Evolutionary conservation across 371 early-diverging fungal species (phyloP).

Genomic region (Synchytrium microbalum): DNA sequence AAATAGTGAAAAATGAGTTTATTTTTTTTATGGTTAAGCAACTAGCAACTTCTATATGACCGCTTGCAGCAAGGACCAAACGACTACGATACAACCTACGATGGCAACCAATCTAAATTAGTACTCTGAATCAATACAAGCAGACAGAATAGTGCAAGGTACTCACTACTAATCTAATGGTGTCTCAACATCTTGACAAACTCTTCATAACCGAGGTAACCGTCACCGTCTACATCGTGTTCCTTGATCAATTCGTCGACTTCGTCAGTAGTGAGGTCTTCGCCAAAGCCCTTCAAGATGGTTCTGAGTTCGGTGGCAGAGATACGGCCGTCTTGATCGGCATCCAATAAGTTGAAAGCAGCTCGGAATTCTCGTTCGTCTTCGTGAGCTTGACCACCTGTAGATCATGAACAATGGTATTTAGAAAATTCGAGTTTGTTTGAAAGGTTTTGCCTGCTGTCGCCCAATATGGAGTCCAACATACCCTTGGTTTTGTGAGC

Average conservation of each 20-base stretch:
- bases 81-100: too few species aligned
- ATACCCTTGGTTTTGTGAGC: background rate
- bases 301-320: slow-evolving; percentile 79
- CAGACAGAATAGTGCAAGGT: too few species aligned
- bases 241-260: slow-evolving; percentile 72
- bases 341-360: slow-evolving; percentile 90
- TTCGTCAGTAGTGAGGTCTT: slow-evolving; percentile 74
- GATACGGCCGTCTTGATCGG: slow-evolving; percentile 79
- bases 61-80: too few species aligned
- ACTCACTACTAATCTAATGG: too few species aligned
- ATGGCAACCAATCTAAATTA: too few species aligned
- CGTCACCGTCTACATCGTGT: slow-evolving; percentile 74
- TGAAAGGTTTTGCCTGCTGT: background rate
- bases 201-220: slow-evolving; percentile 74
- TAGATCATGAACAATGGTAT: background rate
- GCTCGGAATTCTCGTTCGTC: slow-evolving; percentile 76
- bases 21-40: too few species aligned
- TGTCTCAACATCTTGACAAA: slow-evolving; percentile 66
- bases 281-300: slow-evolving; percentile 83
- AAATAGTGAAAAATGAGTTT: too few species aligned
- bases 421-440: too few species aligned
- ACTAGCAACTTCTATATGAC: too few species aligned
- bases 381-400: slow-evolving; percentile 39
- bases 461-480: background rate
- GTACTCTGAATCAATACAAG: too few species aligned